Conservation (phyloP, 495 filamentous ascomycete genomes). For the Bathelium albidoporum region DNA sequence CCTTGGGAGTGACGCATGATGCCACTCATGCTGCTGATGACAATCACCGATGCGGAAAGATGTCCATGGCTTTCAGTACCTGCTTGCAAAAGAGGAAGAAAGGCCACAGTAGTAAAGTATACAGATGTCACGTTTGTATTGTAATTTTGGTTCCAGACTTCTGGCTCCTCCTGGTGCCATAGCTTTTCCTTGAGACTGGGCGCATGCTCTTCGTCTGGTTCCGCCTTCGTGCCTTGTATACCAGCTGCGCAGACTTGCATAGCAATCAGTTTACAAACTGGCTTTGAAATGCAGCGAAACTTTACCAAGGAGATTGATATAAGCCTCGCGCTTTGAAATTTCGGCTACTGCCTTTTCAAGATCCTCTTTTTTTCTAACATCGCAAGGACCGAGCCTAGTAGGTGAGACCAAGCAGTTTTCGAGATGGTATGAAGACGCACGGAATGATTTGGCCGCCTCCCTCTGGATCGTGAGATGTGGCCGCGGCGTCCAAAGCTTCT, state of each 20-base stretch:
- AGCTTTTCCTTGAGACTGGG: conserved; percentile 29
- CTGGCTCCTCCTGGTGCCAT: conserved; percentile 33
- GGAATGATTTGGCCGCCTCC: conserved; percentile 32
- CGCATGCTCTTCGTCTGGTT: conserved; percentile 25
- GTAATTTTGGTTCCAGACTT: conserved; percentile 32
- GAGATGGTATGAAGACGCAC: conserved; percentile 2
- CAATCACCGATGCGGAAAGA: conserved; percentile 33
- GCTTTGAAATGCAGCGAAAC: background rate
- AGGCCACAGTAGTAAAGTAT: conserved; percentile 37
- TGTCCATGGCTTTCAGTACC: conserved; percentile 28
- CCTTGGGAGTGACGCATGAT: conserved; percentile 35
- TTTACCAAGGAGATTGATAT: conserved; percentile 29
- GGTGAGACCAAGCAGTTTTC: background rate
- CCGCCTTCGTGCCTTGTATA: conserved; percentile 30
- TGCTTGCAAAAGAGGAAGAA: conserved; percentile 35
- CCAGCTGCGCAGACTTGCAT: conserved; percentile 28
- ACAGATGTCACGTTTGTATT: conserved; percentile 33
- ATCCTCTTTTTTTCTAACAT: conserved; percentile 34
- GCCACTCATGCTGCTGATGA: conserved; percentile 35
- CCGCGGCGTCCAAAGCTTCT: conserved; percentile 33
- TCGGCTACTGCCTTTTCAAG: conserved; percentile 27
- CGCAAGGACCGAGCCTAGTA: conserved; percentile 26
- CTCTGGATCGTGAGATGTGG: conserved; percentile 28
- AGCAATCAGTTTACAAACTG: background rate
- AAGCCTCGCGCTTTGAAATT: conserved; percentile 29